Evolutionary conservation across 2,329 filamentous ascomycete genomes (phyloP).

Genomic region (Alternaria gaisen): DNA sequence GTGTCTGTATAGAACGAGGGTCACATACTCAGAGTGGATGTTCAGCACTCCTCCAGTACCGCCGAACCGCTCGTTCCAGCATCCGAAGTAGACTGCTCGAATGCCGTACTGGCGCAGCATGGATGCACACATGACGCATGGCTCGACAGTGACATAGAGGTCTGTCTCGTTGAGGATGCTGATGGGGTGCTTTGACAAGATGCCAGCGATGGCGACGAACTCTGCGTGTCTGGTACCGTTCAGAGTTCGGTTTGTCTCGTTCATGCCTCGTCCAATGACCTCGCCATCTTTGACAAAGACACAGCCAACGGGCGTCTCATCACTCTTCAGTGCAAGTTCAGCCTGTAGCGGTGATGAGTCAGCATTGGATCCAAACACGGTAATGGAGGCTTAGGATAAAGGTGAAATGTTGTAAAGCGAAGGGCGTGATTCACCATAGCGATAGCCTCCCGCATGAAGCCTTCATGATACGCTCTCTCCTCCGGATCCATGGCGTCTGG

Average conservation of each 20-base stretch:
- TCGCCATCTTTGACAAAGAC: conserved; percentile 83
- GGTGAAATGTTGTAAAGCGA: conserved; percentile 8
- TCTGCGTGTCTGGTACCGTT: conserved; percentile 91
- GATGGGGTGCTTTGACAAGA: conserved; percentile 70
- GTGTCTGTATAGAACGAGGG: not conserved
- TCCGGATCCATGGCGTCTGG: conserved; percentile 43
- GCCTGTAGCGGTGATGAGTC: conserved; percentile 64
- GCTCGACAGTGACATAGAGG: conserved; percentile 97
- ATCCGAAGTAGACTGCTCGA: conserved; percentile 91
- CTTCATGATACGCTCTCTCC: conserved; percentile 60
- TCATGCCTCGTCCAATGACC: conserved; percentile 91
- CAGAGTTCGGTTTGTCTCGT: conserved; percentile 75
- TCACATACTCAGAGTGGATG: conserved; percentile 73
- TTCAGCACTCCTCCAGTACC: conserved; percentile 93
- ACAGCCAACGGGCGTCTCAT: conserved; percentile 96
- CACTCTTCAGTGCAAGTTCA: conserved; percentile 78
- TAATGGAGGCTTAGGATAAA: not conserved
- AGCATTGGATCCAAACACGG: conserved; percentile 18
- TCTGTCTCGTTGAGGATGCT: conserved; percentile 76
- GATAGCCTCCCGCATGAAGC: conserved; percentile 86
- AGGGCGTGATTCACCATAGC: conserved; percentile 71
- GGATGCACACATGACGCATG: conserved; percentile 98
- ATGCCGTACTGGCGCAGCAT: conserved; percentile 88
- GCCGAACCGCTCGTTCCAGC: conserved; percentile 95
- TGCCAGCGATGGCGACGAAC: conserved; percentile 81